phyloP scores from a whole-genome alignment of 2,329 filamentous ascomycete genomes.

The Aspergillus fischeri region DNA sequence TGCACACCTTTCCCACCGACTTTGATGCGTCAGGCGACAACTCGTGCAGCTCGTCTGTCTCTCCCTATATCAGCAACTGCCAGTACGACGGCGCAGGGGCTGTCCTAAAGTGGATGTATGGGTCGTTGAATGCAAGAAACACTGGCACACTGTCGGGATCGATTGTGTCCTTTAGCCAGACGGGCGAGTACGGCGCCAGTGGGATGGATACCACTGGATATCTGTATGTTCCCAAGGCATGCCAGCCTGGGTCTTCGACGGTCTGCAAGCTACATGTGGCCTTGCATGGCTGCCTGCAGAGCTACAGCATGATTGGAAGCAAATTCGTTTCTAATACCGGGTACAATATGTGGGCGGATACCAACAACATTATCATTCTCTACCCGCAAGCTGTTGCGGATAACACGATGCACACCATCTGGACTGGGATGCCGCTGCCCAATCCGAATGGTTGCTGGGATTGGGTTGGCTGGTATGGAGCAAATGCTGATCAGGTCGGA shows the following conservation, averaged over 20 bases:
- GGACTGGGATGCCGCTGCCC: constrained; percentile 6
- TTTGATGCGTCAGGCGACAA: constrained; percentile 14
- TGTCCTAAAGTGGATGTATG: constrained; percentile 14
- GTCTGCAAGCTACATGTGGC: constrained; percentile 14
- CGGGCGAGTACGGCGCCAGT: constrained; percentile 7
- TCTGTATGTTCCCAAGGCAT: constrained; percentile 13
- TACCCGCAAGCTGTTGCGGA: constrained; percentile 12
- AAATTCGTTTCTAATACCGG: constrained; percentile 14
- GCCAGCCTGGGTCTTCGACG: constrained; percentile 4
- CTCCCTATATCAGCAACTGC: constrained; percentile 17
- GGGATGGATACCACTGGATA: constrained; percentile 16
- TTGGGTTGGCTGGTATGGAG: constrained; percentile 15
- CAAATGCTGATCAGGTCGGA: constrained; percentile 11
- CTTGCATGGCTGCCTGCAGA: constrained; percentile 14
- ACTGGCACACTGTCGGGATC: constrained; percentile 7
- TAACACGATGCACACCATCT: constrained; percentile 8
- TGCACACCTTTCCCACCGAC: constrained; percentile 17
- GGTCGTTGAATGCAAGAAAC: constrained; percentile 7
- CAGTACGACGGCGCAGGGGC: constrained; percentile 17
- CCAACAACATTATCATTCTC: constrained; percentile 13
- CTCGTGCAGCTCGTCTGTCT: constrained; percentile 4
- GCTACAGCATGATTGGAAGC: constrained; percentile 9
- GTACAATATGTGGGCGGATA: constrained; percentile 15
- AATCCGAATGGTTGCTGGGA: constrained; percentile 18
- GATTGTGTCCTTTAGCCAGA: constrained; percentile 13